phyloP scores from a whole-genome alignment of 2,329 filamentous ascomycete genomes.

The Domatiomyces catenatus region DNA sequence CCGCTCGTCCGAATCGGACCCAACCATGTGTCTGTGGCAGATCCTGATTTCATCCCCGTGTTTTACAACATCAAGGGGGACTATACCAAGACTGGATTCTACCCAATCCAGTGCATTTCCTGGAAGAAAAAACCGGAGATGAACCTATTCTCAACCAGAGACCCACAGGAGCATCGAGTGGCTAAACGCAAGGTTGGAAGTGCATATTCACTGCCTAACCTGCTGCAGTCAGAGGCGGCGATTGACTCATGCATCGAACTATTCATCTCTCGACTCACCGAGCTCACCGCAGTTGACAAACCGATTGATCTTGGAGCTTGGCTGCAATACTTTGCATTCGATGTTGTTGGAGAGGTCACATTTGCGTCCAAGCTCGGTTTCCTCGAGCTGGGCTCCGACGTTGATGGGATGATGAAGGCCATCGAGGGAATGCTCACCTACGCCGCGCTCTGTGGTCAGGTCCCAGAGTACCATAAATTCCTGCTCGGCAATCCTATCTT shows the following conservation, averaged over 20 bases:
- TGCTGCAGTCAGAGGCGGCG: slow-evolving; percentile 17
- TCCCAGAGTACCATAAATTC: slow-evolving; percentile 18
- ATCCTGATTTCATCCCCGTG: slow-evolving; percentile 34
- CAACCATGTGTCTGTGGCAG: slow-evolving; percentile 56
- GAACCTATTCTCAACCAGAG: slow-evolving; percentile 61
- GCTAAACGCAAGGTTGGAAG: slow-evolving; percentile 14
- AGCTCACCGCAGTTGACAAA: slow-evolving; percentile 25
- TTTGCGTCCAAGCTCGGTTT: slow-evolving; percentile 30
- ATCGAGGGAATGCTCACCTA: slow-evolving; percentile 20
- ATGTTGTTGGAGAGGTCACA: slow-evolving; percentile 28
- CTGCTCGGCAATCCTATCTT: slow-evolving; percentile 21
- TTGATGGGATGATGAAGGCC: slow-evolving; percentile 23
- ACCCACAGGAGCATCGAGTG: slow-evolving; percentile 52
- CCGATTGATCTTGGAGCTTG: slow-evolving; percentile 30
- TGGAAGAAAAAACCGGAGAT: slow-evolving; percentile 48
- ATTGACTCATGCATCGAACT: slow-evolving; percentile 32
- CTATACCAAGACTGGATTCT: slow-evolving; percentile 13
- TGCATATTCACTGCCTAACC: slow-evolving; percentile 15
- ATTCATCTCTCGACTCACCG: slow-evolving; percentile 40
- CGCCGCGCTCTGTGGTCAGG: slow-evolving; percentile 18
- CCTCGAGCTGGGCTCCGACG: slow-evolving; percentile 26
- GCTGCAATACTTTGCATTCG: slow-evolving; percentile 44
- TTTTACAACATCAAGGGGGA: slow-evolving; percentile 14
- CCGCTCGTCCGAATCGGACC: slow-evolving; percentile 61
- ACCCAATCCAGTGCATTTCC: slow-evolving; percentile 13